Evolutionary conservation across 1,284 basidiomycete genomes (phyloP).

Genomic region (Inonotus hispidus): DNA sequence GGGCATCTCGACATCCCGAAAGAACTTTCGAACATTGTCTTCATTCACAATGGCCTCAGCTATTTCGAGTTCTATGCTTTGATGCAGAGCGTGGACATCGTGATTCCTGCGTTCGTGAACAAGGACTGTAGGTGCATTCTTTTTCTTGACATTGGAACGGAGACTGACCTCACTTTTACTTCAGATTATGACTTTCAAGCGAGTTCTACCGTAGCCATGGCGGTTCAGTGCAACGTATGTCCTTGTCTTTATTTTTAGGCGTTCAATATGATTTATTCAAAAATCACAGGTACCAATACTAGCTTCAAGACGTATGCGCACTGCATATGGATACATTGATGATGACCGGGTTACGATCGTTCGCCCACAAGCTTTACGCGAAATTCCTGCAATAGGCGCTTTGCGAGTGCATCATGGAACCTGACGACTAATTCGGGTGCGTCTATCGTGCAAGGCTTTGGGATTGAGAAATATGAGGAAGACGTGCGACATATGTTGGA

Average conservation of each 20-base stretch:
- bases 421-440: background rate
- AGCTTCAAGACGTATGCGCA: constrained; percentile 31
- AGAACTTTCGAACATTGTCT: constrained; percentile 31
- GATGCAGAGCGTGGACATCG: constrained; percentile 34
- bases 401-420: constrained; percentile 26
- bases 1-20: constrained; percentile 30
- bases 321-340: constrained; percentile 33
- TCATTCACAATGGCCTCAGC: constrained; percentile 28
- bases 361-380: constrained; percentile 33
- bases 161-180: constrained; percentile 18
- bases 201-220: constrained; percentile 35
- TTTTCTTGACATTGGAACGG: constrained; percentile 17
- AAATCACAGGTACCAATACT: constrained; percentile 31
- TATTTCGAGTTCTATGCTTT: constrained; percentile 33
- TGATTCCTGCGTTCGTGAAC: constrained; percentile 32
- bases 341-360: constrained; percentile 33
- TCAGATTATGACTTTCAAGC: constrained; percentile 30
- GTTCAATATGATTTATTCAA: background rate
- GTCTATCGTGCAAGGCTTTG: background rate
- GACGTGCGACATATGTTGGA: background rate
- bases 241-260: background rate
- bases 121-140: constrained; percentile 4
- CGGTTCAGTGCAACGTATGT: constrained; percentile 31
- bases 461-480: background rate
- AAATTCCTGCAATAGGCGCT: constrained; percentile 32